Evolutionary conservation across 208 protist genomes (phyloP).

Genomic region (Trypanosoma melophagium): DNA sequence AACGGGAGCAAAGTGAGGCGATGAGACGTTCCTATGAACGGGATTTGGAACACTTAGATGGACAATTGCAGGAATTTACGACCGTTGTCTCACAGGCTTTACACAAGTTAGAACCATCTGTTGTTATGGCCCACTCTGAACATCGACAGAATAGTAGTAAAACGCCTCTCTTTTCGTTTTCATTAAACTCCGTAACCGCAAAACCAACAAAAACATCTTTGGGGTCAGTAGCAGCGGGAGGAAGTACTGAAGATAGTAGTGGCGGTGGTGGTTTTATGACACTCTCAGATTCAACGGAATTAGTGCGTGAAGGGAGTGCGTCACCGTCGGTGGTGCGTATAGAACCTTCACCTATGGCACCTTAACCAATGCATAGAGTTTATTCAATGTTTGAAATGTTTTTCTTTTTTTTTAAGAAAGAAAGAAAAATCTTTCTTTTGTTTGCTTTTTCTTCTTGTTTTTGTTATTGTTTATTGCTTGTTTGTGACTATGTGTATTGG

Average conservation of each 20-base stretch:
- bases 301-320: neutral
- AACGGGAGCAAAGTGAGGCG: constrained; percentile 15
- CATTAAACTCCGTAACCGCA: too few species aligned
- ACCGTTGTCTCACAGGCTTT: constrained; percentile 11
- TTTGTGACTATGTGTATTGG: neutral
- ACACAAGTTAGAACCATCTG: constrained; percentile 5
- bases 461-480: constrained; percentile 11
- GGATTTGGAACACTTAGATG: constrained; percentile 1
- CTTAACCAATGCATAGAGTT: neutral
- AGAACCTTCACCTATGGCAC: constrained; percentile 6
- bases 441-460: neutral
- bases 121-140: too few species aligned
- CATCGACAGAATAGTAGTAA: too few species aligned
- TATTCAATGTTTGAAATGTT: neutral
- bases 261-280: constrained; percentile 3
- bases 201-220: too few species aligned
- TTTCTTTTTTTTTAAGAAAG: too few species aligned
- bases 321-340: constrained; percentile 18
- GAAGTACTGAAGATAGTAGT: too few species aligned
- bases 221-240: too few species aligned
- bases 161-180: neutral
- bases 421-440: neutral
- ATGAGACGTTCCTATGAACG: constrained; percentile 4
- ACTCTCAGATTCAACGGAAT: constrained; percentile 13
- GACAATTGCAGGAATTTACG: constrained; percentile 12